A percentile compares a stretch with the other conserved stretches of the same genome.
Evolutionary conservation across 768 basidiomycete species (phyloP).

Genomic region (Leccinum fibrillosum): DNA sequence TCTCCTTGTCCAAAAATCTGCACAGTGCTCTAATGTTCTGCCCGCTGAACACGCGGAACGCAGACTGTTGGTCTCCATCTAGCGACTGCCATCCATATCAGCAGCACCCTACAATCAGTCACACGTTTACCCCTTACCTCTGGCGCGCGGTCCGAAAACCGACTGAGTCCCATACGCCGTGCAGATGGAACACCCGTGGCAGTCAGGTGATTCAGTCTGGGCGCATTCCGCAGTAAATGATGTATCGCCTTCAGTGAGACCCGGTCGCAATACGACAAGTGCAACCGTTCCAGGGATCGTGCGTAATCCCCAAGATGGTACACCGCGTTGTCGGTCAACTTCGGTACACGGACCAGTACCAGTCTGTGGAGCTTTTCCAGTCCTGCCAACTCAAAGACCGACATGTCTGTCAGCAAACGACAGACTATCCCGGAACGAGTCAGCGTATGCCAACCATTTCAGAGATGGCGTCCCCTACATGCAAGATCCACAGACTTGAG

Average conservation of each 20-base stretch:
- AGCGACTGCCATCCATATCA: constrained; percentile 44
- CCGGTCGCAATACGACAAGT: constrained; percentile 83
- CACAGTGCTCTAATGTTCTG: constrained; percentile 60
- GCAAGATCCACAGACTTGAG: constrained; percentile 84
- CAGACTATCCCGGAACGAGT: constrained; percentile 53
- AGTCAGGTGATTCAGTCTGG: constrained; percentile 67
- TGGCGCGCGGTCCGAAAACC: constrained; percentile 76
- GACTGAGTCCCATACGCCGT: constrained; percentile 61
- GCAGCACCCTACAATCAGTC: neutral
- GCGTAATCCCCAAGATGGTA: constrained; percentile 75
- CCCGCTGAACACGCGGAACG: constrained; percentile 80
- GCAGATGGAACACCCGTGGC: constrained; percentile 79
- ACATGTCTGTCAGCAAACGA: constrained; percentile 78
- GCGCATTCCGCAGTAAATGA: constrained; percentile 57
- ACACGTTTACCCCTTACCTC: constrained; percentile 37
- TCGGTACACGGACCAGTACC: constrained; percentile 75
- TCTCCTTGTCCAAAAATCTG: constrained; percentile 70
- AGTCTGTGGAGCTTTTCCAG: constrained; percentile 70
- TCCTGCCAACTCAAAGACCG: constrained; percentile 74
- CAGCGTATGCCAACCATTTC: constrained; percentile 6
- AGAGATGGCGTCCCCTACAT: constrained; percentile 47
- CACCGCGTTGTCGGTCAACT: constrained; percentile 81
- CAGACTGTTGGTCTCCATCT: constrained; percentile 61
- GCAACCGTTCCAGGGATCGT: constrained; percentile 68
- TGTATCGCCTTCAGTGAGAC: constrained; percentile 76